phyloP scores from a whole-genome alignment of 2,329 filamentous ascomycete species.

The Pseudogymnoascus sp. region DNA sequence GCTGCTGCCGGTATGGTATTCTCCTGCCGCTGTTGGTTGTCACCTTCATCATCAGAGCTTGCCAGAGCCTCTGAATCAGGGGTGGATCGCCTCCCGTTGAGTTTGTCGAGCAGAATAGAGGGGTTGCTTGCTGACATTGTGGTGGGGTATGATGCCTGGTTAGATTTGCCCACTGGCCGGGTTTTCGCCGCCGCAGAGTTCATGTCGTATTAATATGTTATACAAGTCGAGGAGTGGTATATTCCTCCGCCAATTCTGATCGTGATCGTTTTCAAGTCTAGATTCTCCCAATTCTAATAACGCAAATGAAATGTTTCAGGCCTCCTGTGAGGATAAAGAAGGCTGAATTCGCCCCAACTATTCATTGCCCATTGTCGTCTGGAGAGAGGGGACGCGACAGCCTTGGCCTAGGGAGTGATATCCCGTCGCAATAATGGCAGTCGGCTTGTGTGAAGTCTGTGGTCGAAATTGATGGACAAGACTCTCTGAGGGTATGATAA shows the following conservation, averaged over 20 bases:
- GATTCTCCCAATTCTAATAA: constrained; percentile 8
- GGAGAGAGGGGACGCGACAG: constrained; percentile 12
- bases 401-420: not conserved
- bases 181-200: constrained; percentile 10
- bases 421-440: constrained; percentile 6
- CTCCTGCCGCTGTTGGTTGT: constrained; percentile 50
- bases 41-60: constrained; percentile 87
- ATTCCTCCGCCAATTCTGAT: not conserved
- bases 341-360: constrained; percentile 25
- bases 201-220: constrained; percentile 11
- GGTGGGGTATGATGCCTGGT: constrained; percentile 33
- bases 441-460: not conserved
- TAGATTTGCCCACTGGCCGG: constrained; percentile 43
- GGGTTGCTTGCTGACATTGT: constrained; percentile 51
- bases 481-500: not conserved
- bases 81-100: constrained; percentile 72
- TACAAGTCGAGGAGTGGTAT: constrained; percentile 1
- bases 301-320: constrained; percentile 4
- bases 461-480: not conserved
- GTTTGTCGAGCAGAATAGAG: constrained; percentile 63
- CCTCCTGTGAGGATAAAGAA: constrained; percentile 11
- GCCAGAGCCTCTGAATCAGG: constrained; percentile 90
- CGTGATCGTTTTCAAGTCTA: not conserved
- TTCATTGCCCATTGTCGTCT: constrained; percentile 26
- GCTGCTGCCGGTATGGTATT: constrained; percentile 39